Conservation (phyloP, 2,329 filamentous ascomycete genomes). For the Hirsutella thompsonii region DNA sequence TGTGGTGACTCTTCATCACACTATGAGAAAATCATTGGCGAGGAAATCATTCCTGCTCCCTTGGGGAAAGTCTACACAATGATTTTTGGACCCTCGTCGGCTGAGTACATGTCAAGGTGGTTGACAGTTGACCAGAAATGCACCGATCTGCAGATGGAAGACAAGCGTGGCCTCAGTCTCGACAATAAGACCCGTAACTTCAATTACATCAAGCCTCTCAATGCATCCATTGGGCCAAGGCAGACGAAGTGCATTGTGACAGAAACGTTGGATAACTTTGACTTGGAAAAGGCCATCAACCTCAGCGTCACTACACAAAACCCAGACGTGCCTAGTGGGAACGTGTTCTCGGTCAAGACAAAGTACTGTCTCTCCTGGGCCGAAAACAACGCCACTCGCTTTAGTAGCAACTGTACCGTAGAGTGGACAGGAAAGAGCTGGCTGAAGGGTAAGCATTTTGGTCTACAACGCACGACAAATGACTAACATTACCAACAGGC, state of each 20-base stretch:
- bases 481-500: conserved; percentile 34
- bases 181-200: conserved; percentile 66
- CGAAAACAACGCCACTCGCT: conserved; percentile 68
- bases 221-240: conserved; percentile 73
- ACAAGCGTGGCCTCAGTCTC: conserved; percentile 63
- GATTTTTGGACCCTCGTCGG: conserved; percentile 72
- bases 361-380: conserved; percentile 93
- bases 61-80: conserved; percentile 84
- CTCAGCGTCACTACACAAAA: conserved; percentile 77
- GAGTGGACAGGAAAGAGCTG: conserved; percentile 98
- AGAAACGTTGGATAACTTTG: conserved; percentile 71
- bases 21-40: conserved; percentile 73
- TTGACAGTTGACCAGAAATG: conserved; percentile 81
- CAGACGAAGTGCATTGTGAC: conserved; percentile 90
- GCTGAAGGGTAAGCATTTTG: conserved; percentile 61
- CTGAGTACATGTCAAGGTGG: conserved; percentile 75
- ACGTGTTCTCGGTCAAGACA: conserved; percentile 83
- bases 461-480: background rate
- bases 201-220: conserved; percentile 84
- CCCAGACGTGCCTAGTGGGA: conserved; percentile 89
- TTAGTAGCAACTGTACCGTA: conserved; percentile 79
- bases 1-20: conserved; percentile 69
- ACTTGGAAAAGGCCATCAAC: conserved; percentile 76
- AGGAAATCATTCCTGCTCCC: conserved; percentile 76
- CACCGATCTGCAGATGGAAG: conserved; percentile 73